Base-by-base conservation (phyloP, 176 grass and related monocot species). In the Saccharum spontaneum region DNA sequence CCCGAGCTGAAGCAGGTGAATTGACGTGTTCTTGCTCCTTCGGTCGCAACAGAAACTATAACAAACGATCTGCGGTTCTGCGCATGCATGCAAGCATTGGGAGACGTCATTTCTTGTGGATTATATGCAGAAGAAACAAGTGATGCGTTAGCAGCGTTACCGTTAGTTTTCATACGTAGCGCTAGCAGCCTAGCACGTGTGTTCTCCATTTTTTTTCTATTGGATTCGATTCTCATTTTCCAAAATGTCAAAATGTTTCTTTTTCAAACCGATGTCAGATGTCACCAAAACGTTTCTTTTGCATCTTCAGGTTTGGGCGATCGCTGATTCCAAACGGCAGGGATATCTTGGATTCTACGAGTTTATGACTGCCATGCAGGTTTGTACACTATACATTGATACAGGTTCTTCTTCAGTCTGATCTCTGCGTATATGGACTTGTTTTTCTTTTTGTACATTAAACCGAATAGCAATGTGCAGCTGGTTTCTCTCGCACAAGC, bases 351-450 rank as follows among this genome's bases (percentile, higher is more conserved):
- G 89, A 39, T 91, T 91, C 79, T 71, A 69, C 4, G 91, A 97
- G 75, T 94, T 94, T 17, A 88, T 90, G 75, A 93, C 80, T 24
- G 91, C 87, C 3, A 94, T 91, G 94, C 91, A 97, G 94, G 91
- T 94, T 69, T 31, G 80, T 15, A 20, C n/a, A 68, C 0, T 26
- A 4, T 10, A 22, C 26, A 8, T 10, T 17, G 18, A 80, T 54
- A 46, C 43, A 15, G 17, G n/a, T 5, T 61, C 54, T 80, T 5
- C n/a, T 57, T 84, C 36, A 13, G 2, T 59, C 18, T 84, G n/a
- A 23, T 82, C 57, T 74, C 48, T 54, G 33, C 9, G 9, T 61
- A n/a, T 4, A 45, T 78, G 69, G 52, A 69, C 83, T 79, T 76
- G 10, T 78, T 86, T 13, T 71, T 86, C 64, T 52, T 15, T 0